Percentiles rank a stretch among this genome's conserved stretches.
phyloP scores from a whole-genome alignment of 2,329 filamentous ascomycete genomes.

The Fusarium hostae region DNA sequence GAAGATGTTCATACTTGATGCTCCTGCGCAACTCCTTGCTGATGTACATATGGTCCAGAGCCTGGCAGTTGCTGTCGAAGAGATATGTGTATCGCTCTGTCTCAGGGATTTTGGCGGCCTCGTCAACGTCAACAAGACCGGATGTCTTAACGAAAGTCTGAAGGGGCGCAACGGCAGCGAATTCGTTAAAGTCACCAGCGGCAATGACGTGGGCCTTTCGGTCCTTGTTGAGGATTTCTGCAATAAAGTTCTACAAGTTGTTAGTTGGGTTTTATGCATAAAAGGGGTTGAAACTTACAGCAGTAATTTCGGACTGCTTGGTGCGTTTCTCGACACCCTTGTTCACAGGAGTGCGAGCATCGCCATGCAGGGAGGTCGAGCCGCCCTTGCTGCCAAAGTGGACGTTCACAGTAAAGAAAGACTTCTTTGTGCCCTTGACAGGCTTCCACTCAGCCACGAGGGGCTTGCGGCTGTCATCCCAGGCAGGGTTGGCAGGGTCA shows the following conservation, averaged over 20 bases:
- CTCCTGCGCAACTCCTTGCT: constrained; percentile 61
- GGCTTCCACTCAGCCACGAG: constrained; percentile 74
- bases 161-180: constrained; percentile 70
- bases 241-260: constrained; percentile 60
- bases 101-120: constrained; percentile 61
- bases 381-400: constrained; percentile 76
- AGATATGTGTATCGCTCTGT: constrained; percentile 77
- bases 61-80: constrained; percentile 75
- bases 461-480: constrained; percentile 72
- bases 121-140: constrained; percentile 71
- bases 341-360: constrained; percentile 74
- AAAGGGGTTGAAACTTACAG: constrained; percentile 52
- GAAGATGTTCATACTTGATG: constrained; percentile 71
- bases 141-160: constrained; percentile 63
- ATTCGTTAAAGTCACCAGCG: constrained; percentile 80
- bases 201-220: constrained; percentile 66
- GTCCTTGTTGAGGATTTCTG: constrained; percentile 67
- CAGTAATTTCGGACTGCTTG: constrained; percentile 68
- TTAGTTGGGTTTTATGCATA: not conserved
- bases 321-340: constrained; percentile 67
- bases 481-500: constrained; percentile 69
- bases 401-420: constrained; percentile 78
- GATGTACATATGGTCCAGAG: constrained; percentile 77
- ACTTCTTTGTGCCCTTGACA: constrained; percentile 59
- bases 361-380: constrained; percentile 71